These are phyloP conservation scores for Orbilia javanica DNA, from an alignment of 2,329 filamentous ascomycete genomes.

Conservation along the genomic window DNA sequence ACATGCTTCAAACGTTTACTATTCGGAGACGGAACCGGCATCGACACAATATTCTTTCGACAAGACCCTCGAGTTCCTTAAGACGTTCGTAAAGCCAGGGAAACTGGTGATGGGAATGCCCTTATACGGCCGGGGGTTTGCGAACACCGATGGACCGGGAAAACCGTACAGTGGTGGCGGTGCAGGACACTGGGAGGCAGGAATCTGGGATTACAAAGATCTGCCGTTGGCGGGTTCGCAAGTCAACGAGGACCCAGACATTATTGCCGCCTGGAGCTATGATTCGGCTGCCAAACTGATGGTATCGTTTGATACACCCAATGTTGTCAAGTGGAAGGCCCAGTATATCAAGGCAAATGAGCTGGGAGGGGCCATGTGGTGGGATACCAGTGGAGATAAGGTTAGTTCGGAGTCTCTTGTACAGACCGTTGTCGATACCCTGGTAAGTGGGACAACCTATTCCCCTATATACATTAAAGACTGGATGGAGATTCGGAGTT, in stretches of 20 bases:
- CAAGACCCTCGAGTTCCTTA: conserved; percentile 78
- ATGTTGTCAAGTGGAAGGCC: conserved; percentile 77
- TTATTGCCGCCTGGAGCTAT: conserved; percentile 83
- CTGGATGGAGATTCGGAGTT: neutral
- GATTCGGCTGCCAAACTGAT: conserved; percentile 74
- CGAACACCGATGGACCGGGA: conserved; percentile 81
- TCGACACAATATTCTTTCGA: conserved; percentile 84
- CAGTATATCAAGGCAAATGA: conserved; percentile 75
- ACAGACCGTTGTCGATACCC: conserved; percentile 31
- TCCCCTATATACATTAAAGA: neutral
- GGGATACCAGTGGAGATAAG: conserved; percentile 87
- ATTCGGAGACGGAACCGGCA: conserved; percentile 70
- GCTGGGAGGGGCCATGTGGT: conserved; percentile 96
- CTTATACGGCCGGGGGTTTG: conserved; percentile 88
- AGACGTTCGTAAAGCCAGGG: conserved; percentile 70
- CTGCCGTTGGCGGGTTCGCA: conserved; percentile 77
- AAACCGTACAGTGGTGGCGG: conserved; percentile 78
- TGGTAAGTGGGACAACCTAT: conserved; percentile 27
- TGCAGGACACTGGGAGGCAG: conserved; percentile 84
- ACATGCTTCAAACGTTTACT: conserved; percentile 85
- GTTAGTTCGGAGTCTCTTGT: conserved; percentile 41
- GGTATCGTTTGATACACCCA: conserved; percentile 82
- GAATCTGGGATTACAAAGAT: conserved; percentile 89
- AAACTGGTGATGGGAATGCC: conserved; percentile 95
- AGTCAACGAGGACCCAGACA: conserved; percentile 74